Conservation (phyloP, 345 rosid genomes). For the Excoecaria cochinchinensis region DNA sequence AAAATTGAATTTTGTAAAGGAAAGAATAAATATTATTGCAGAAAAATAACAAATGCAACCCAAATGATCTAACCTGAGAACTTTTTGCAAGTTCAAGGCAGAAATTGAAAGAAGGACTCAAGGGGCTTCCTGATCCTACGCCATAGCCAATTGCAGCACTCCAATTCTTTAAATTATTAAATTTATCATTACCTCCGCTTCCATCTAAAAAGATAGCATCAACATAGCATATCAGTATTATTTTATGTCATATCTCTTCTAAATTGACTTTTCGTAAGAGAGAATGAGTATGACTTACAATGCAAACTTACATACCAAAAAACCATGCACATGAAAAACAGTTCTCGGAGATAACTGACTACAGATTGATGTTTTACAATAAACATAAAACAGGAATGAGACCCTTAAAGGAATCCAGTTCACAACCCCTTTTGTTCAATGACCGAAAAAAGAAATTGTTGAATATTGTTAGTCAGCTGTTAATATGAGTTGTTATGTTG, state of each 20-base stretch:
- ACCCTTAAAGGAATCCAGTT: neutral
- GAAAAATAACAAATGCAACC: neutral
- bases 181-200: constrained; percentile 45
- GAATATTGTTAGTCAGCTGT: too few species aligned
- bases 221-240: neutral
- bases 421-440: neutral
- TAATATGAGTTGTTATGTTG: too few species aligned
- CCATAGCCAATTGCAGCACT: constrained; percentile 88
- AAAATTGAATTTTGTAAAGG: neutral
- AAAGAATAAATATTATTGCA: neutral
- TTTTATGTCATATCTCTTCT: neutral
- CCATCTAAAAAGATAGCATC: constrained; percentile 48
- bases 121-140: constrained; percentile 76
- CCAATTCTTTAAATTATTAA: constrained; percentile 67
- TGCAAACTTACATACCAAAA: neutral
- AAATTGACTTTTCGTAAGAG: neutral
- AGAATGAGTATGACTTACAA: neutral
- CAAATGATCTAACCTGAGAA: constrained; percentile 55
- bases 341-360: neutral
- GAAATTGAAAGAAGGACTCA: constrained; percentile 86
- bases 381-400: neutral
- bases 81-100: constrained; percentile 73
- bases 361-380: neutral
- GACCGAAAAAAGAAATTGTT: too few species aligned
- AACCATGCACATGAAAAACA: neutral